Evolutionary conservation across 495 filamentous ascomycete species (phyloP), one percentile per base, ranked within the genome.

Genomic region (Penicillium angulare): DNA sequence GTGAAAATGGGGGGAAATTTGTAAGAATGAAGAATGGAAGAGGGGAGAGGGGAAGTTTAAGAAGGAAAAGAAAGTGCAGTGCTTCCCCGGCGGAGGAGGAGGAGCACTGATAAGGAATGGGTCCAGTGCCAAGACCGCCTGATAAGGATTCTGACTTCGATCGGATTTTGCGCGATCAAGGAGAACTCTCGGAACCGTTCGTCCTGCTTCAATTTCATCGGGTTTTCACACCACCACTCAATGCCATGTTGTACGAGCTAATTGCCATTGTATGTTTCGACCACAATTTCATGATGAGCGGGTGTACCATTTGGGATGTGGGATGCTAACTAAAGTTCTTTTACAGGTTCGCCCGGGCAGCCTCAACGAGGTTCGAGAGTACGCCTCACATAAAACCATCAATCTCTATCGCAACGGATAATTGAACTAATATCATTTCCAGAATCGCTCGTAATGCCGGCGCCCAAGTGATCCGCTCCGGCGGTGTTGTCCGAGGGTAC

Each of bases 361-460:
- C 66, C 75, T 96, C 58, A 74, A 78, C 62, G 93, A 97, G 77
- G 90, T 97, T 60, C 93, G 93, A 80, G 93, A 98, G 91, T 95
- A 80, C 56, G 79, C 76, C 33, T 47, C n/a, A 45, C 34, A 60
- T 12, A 26, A 40, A 31, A 45, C 22, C 21, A 23, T 45, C 40
- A 20, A n/a, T n/a, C 33, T 27, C 33, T 27, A 20, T 31, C 24
- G 13, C 47, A 35, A 34, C 48, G 31, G 49, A 31, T 26, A 50
- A 39, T 45, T 33, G 49, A 23, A 47, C 51, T 56, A 52, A 63
- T 53, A 42, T 33, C 8, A 23, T n/a, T 38, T 27, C 20, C 46
- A 66, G 91, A 75, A 92, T 98, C 73, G 90, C 92, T 68, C 85
- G 84, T 61, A 88, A 90, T 43, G 82, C 90, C 58, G 93, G 95